A percentile compares a stretch with the other conserved stretches of the same genome.
phyloP scores from a whole-genome alignment of 257 asterid genomes.

The Solanum paucissectum region DNA sequence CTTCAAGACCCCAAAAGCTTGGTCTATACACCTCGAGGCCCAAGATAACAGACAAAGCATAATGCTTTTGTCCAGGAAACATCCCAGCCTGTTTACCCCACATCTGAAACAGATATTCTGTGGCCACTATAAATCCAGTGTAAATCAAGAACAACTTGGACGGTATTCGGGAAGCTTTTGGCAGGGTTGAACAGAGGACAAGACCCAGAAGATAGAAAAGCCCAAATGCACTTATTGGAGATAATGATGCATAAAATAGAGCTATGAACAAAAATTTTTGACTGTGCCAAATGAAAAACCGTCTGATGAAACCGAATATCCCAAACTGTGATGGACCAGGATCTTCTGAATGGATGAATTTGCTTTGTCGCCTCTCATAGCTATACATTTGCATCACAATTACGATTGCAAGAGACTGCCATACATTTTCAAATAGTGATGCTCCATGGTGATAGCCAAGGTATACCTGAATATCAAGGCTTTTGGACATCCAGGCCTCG shows the following conservation, averaged over 20 bases:
- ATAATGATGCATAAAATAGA: conserved; percentile 76
- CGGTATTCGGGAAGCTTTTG: conserved; percentile 84
- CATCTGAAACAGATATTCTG: conserved; percentile 90
- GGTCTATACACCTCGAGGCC: conserved; percentile 72
- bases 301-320: conserved; percentile 60
- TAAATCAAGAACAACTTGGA: conserved; percentile 71
- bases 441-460: conserved; percentile 71
- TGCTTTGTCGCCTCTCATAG: conserved; percentile 96
- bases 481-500: conserved; percentile 69
- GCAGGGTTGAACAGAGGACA: conserved; percentile 50
- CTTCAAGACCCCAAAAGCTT: conserved; percentile 76
- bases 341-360: conserved; percentile 42
- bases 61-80: conserved; percentile 92
- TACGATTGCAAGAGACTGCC: conserved; percentile 86
- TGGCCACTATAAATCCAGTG: conserved; percentile 65
- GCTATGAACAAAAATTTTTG: conserved; percentile 68
- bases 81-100: conserved; percentile 78
- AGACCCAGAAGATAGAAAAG: conserved; percentile 79
- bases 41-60: conserved; percentile 50
- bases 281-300: conserved; percentile 92
- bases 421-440: conserved; percentile 60
- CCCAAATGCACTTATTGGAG: conserved; percentile 88
- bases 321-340: conserved; percentile 55
- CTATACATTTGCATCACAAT: conserved; percentile 98
- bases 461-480: conserved; percentile 43